Conservation (phyloP, 2,329 filamentous ascomycete species). For the Neofusicoccum parvum region DNA sequence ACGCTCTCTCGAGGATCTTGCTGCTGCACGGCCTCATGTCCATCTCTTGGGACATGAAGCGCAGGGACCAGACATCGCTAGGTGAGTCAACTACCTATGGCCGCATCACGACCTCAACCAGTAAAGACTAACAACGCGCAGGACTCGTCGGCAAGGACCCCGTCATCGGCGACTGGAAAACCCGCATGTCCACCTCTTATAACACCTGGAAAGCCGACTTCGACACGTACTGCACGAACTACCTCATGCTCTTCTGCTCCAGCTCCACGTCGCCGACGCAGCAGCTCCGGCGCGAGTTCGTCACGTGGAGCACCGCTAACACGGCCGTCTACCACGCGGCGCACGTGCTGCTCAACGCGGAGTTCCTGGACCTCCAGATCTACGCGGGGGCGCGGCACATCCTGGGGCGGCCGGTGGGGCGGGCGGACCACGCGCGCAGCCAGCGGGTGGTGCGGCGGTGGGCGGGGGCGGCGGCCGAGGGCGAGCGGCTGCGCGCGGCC, state of each 20-base stretch:
- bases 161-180: slow-evolving; percentile 53
- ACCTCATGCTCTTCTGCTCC: slow-evolving; percentile 23
- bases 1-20: slow-evolving; percentile 56
- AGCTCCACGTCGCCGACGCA: not conserved
- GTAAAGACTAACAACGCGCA: not conserved
- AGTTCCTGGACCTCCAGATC: slow-evolving; percentile 64
- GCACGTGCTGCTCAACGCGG: slow-evolving; percentile 58
- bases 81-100: slow-evolving; percentile 39
- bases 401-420: slow-evolving; percentile 57
- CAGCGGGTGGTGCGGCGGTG: slow-evolving; percentile 56
- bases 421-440: slow-evolving; percentile 53
- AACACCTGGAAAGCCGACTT: slow-evolving; percentile 62
- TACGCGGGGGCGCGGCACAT: slow-evolving; percentile 63
- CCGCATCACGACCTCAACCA: not conserved
- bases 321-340: slow-evolving; percentile 62
- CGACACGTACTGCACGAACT: slow-evolving; percentile 51
- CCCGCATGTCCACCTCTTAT: slow-evolving; percentile 56
- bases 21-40: slow-evolving; percentile 66
- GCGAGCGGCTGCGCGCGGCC: slow-evolving; percentile 34
- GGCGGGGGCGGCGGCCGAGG: slow-evolving; percentile 37
- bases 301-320: slow-evolving; percentile 52
- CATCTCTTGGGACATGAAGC: slow-evolving; percentile 63
- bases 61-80: slow-evolving; percentile 63
- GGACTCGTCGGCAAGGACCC: slow-evolving; percentile 35
- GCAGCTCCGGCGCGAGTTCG: slow-evolving; percentile 43